Evolutionary conservation across 176 grass and related monocot genomes (phyloP).

Genomic region (Tillandsia leiboldiana): DNA sequence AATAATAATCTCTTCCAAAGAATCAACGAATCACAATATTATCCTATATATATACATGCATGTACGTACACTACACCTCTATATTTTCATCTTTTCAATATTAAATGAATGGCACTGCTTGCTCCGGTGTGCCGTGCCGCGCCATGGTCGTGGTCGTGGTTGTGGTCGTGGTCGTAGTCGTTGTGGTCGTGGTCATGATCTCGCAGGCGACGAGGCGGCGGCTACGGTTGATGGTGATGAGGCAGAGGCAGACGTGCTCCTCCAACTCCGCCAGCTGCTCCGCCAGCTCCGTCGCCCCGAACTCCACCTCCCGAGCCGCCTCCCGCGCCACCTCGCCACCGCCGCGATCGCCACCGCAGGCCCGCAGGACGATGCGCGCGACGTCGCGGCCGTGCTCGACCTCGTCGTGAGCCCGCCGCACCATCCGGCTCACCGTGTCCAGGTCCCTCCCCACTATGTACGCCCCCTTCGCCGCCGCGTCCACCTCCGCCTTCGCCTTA

Average conservation of each 20-base stretch:
- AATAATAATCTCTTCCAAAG: no score
- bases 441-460: constrained; percentile 77
- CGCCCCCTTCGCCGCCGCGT: constrained; percentile 63
- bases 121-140: no score
- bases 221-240: constrained; percentile 74
- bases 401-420: constrained; percentile 68
- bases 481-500: constrained; percentile 24
- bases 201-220: constrained; percentile 53
- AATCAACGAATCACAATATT: no score
- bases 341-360: constrained; percentile 7
- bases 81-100: no score
- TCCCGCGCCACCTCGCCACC: constrained; percentile 35
- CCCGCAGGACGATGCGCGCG: constrained; percentile 40
- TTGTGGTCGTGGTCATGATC: constrained; percentile 10
- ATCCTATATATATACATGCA: no score
- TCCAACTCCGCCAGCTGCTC: constrained; percentile 70
- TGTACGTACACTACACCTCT: no score
- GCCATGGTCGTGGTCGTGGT: no score
- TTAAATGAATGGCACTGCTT: no score
- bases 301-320: constrained; percentile 38
- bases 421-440: constrained; percentile 78
- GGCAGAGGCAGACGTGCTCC: constrained; percentile 76
- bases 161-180: no score
- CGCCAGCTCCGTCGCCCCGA: constrained; percentile 42
- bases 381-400: constrained; percentile 77